Evolutionary conservation across 164 flowering plant genomes (phyloP).

Genomic region (Berberis thunbergii): DNA sequence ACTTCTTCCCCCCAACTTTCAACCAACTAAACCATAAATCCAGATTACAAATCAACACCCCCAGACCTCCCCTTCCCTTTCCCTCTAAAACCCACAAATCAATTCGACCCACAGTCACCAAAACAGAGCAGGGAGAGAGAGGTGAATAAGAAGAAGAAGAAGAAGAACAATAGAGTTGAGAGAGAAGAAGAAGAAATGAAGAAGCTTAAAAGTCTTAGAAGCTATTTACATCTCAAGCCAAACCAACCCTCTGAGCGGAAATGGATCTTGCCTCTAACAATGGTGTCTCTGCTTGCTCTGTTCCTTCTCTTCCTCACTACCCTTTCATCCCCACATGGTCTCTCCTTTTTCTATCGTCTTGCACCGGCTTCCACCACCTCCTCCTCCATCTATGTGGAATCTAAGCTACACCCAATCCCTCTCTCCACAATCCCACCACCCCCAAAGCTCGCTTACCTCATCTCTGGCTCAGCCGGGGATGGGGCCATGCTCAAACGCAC

Average conservation of each 20-base stretch:
- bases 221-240: slow-evolving; percentile 34
- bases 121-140: too few relatives aligned
- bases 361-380: slow-evolving; percentile 18
- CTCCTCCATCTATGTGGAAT: slow-evolving; percentile 40
- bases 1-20: too few relatives aligned
- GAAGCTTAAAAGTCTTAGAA: slow-evolving; percentile 39
- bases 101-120: too few relatives aligned
- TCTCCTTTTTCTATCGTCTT: slow-evolving; percentile 18
- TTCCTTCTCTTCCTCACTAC: slow-evolving; percentile 45
- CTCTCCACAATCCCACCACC: slow-evolving; percentile 37
- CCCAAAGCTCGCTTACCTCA: slow-evolving; percentile 59
- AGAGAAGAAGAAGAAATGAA: slow-evolving; percentile 32
- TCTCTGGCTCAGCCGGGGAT: slow-evolving; percentile 65
- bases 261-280: slow-evolving; percentile 60
- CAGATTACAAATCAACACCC: too few relatives aligned
- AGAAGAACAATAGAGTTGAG: background rate
- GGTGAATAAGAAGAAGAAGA: too few relatives aligned
- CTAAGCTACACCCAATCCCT: slow-evolving; percentile 31
- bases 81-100: too few relatives aligned
- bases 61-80: too few relatives aligned
- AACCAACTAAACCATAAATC: too few relatives aligned
- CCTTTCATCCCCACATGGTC: slow-evolving; percentile 32
- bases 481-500: slow-evolving; percentile 29
- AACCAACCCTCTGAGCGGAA: slow-evolving; percentile 35
- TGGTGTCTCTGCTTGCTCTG: slow-evolving; percentile 39